A percentile compares a stretch with the other conserved stretches of the same genome.
Conservation (phyloP, 2,329 filamentous ascomycete species). For the Aureobasidium sp. region DNA sequence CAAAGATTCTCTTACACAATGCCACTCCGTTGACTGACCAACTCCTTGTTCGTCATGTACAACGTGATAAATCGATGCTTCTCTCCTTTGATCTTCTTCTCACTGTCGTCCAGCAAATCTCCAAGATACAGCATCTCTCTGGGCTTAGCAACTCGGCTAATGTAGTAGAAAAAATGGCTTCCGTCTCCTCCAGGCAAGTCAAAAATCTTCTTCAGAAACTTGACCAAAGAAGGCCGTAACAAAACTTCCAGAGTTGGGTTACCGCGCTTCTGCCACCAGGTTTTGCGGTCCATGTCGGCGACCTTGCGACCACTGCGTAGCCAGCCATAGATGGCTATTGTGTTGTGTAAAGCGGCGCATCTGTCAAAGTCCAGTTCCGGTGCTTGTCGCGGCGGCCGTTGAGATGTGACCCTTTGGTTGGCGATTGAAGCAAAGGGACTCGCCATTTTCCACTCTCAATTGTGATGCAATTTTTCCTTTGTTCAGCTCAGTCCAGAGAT, state of each 20-base stretch:
- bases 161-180: slow-evolving; percentile 28
- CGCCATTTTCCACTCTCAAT: background rate
- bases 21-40: slow-evolving; percentile 27
- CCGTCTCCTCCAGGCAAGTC: slow-evolving; percentile 23
- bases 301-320: slow-evolving; percentile 28
- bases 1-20: slow-evolving; percentile 21
- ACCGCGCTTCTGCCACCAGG: slow-evolving; percentile 29
- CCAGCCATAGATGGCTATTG: slow-evolving; percentile 30
- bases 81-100: slow-evolving; percentile 22
- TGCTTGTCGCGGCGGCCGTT: slow-evolving; percentile 20
- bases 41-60: slow-evolving; percentile 25
- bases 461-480: background rate
- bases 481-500: background rate
- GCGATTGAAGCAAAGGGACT: slow-evolving; percentile 25
- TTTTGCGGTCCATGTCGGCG: slow-evolving; percentile 24
- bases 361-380: slow-evolving; percentile 26
- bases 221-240: slow-evolving; percentile 24
- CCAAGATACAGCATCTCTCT: slow-evolving; percentile 26
- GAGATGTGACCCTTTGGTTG: slow-evolving; percentile 25
- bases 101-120: slow-evolving; percentile 26
- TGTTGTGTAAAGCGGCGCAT: slow-evolving; percentile 30
- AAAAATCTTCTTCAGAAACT: slow-evolving; percentile 28
- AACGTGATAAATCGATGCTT: slow-evolving; percentile 28
- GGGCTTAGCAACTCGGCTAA: slow-evolving; percentile 24
- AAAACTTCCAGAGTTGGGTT: slow-evolving; percentile 23